A percentile compares a stretch with the other conserved stretches of the same genome.
phyloP scores from a whole-genome alignment of 2,329 filamentous ascomycete genomes.

The Verruconis gallopava region DNA sequence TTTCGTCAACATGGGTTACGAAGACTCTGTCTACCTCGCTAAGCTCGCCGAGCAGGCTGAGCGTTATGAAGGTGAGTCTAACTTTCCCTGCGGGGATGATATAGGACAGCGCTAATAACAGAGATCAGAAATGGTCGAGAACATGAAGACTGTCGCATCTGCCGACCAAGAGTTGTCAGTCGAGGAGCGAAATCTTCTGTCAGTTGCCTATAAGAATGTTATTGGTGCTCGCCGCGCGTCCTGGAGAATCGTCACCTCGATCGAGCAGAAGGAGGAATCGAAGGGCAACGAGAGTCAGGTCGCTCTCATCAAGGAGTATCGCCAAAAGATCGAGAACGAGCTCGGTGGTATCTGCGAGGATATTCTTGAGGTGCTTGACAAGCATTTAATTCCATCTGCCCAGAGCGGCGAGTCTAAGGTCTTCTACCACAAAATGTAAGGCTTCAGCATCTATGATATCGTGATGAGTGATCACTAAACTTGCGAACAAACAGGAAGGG shows the following conservation, averaged over 20 bases:
- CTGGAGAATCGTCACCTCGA: constrained; percentile 96
- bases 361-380: constrained; percentile 86
- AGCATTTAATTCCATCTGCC: constrained; percentile 87
- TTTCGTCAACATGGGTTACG: constrained; percentile 80
- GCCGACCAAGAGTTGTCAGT: constrained; percentile 56
- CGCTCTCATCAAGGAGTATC: constrained; percentile 90
- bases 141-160: constrained; percentile 97
- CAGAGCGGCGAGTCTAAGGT: constrained; percentile 97
- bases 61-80: constrained; percentile 81
- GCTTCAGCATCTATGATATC: too few species aligned
- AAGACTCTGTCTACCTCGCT: constrained; percentile 98
- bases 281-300: constrained; percentile 95
- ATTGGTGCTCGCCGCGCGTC: constrained; percentile 93
- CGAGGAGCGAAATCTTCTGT: constrained; percentile 94
- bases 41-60: constrained; percentile 99
- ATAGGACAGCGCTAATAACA: too few species aligned
- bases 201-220: constrained; percentile 98
- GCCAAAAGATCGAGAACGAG: constrained; percentile 94
- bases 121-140: constrained; percentile 79
- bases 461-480: too few species aligned
- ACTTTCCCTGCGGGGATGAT: too few species aligned
- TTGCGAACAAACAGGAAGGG: constrained; percentile 84
- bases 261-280: constrained; percentile 99
- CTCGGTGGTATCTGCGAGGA: constrained; percentile 97
- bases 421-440: constrained; percentile 99